phyloP scores from a whole-genome alignment of 257 asterid species.

The Rauvolfia tetraphylla region DNA sequence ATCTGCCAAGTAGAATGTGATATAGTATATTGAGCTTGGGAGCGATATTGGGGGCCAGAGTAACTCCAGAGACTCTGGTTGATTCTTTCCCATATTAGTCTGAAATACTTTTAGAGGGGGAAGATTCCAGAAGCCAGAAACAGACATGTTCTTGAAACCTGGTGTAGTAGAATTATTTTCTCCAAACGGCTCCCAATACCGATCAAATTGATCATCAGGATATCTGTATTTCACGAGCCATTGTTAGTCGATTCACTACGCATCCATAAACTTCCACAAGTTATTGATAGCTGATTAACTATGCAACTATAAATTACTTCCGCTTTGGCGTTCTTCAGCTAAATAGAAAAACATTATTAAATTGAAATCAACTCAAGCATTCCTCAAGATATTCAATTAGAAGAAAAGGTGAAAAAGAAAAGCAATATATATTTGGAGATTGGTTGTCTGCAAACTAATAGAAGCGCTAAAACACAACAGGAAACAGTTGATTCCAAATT shows the following conservation, averaged over 20 bases:
- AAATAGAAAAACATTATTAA: neutral
- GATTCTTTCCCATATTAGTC: conserved; percentile 39
- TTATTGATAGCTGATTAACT: neutral
- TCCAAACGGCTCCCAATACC: conserved; percentile 80
- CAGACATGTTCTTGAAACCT: conserved; percentile 36
- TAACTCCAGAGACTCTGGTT: conserved; percentile 48
- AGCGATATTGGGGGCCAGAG: conserved; percentile 70
- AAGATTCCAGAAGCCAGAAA: conserved; percentile 85
- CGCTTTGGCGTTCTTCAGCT: neutral
- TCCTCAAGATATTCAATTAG: neutral
- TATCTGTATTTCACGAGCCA: conserved; percentile 43
- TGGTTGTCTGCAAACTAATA: neutral
- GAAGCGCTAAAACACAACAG: neutral
- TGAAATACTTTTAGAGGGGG: conserved; percentile 74
- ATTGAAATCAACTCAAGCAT: neutral
- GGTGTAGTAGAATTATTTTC: conserved; percentile 37
- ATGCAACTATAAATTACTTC: neutral
- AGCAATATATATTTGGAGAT: neutral
- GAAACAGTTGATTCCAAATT: neutral
- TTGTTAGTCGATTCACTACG: neutral
- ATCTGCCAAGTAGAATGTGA: conserved; percentile 81
- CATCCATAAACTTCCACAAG: neutral
- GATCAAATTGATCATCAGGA: conserved; percentile 84
- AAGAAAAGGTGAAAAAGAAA: neutral
- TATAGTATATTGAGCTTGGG: conserved; percentile 43